A percentile compares a stretch with the other conserved stretches of the same genome.
phyloP scores from a whole-genome alignment of 2,329 filamentous ascomycete species.

The Epichloe coenophiala region DNA sequence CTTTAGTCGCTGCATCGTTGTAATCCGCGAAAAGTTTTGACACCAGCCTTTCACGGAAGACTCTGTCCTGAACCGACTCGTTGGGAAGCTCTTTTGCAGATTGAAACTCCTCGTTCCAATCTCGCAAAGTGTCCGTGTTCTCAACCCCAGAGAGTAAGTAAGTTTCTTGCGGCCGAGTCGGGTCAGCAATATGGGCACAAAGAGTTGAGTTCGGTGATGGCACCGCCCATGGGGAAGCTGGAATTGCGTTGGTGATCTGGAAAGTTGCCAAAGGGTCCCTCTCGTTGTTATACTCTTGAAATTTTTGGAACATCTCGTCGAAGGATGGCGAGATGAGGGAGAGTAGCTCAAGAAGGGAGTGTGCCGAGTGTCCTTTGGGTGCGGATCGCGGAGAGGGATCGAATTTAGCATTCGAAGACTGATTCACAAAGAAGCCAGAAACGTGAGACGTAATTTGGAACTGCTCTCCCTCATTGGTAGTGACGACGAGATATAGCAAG shows the following conservation, averaged over 20 bases:
- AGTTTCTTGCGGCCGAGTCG: conserved; percentile 82
- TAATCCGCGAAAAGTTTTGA: conserved; percentile 97
- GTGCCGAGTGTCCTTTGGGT: conserved; percentile 65
- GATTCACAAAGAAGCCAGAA: conserved; percentile 94
- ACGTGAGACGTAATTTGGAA: conserved; percentile 87
- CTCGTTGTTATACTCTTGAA: conserved; percentile 74
- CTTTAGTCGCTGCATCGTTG: conserved; percentile 84
- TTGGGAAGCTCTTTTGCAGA: conserved; percentile 89
- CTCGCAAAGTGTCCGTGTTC: conserved; percentile 83
- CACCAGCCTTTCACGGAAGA: conserved; percentile 86
- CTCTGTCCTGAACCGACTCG: conserved; percentile 85
- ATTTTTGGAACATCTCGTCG: conserved; percentile 53
- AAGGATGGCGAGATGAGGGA: conserved; percentile 75
- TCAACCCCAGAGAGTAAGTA: conserved; percentile 84
- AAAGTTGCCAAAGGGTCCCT: conserved; percentile 86
- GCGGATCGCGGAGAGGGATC: conserved; percentile 71
- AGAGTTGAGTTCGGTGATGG: conserved; percentile 50
- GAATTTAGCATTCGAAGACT: conserved; percentile 88
- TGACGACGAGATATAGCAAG: conserved; percentile 76
- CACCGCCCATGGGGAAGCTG: conserved; percentile 84
- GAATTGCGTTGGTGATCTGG: conserved; percentile 89
- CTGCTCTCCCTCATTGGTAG: conserved; percentile 89
- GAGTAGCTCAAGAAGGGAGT: conserved; percentile 76
- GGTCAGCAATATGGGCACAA: conserved; percentile 64
- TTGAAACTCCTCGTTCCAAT: conserved; percentile 99